Evolutionary conservation across 2,329 filamentous ascomycete species (phyloP).

Genomic region (Fonsecaea monophora): DNA sequence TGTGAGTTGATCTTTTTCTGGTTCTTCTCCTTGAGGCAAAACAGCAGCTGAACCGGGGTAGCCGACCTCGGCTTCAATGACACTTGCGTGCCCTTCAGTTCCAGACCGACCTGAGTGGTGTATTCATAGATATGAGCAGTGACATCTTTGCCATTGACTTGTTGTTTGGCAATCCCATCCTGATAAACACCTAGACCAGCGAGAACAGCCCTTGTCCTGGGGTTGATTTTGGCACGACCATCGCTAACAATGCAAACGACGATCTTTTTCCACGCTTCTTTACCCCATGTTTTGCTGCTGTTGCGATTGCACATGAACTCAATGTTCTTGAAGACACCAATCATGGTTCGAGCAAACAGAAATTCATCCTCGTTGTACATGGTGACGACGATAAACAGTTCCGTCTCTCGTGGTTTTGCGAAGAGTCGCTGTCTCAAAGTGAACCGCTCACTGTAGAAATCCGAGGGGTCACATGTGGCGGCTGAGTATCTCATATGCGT

Average conservation of each 20-base stretch:
- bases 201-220: conserved; percentile 83
- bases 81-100: conserved; percentile 89
- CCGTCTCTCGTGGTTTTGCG: conserved; percentile 88
- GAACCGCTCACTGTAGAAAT: conserved; percentile 89
- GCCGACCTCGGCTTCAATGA: conserved; percentile 79
- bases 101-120: conserved; percentile 68
- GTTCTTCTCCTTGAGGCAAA: conserved; percentile 99
- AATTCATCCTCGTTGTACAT: conserved; percentile 99
- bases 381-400: conserved; percentile 94
- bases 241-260: conserved; percentile 98
- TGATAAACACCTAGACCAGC: conserved; percentile 96
- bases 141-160: conserved; percentile 95
- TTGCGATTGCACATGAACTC: conserved; percentile 96
- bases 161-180: conserved; percentile 97
- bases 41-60: conserved; percentile 93
- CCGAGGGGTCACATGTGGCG: conserved; percentile 87
- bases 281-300: conserved; percentile 96
- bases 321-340: conserved; percentile 97
- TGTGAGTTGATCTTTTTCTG: conserved; percentile 99
- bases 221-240: conserved; percentile 95
- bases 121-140: conserved; percentile 95
- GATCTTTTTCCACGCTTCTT: conserved; percentile 99
- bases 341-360: conserved; percentile 93
- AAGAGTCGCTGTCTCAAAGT: conserved; percentile 91
- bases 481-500: conserved; percentile 87